Evolutionary conservation across 1,139 yeast species (phyloP).

Genomic region (Candida dubliniensis): DNA sequence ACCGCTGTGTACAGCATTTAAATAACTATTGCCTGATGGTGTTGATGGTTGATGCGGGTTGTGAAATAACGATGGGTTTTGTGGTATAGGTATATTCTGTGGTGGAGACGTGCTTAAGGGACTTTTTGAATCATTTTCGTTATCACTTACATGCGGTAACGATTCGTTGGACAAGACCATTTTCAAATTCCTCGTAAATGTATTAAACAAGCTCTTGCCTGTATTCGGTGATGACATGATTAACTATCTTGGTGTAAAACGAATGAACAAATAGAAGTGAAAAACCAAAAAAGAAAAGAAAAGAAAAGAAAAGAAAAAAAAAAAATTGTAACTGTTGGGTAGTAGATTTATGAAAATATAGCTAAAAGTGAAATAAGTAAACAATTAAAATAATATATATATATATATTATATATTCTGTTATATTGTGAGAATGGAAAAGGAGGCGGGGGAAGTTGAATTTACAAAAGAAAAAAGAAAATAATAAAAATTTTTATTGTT

Average conservation of each 20-base stretch:
- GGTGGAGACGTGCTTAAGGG: constrained; percentile 1
- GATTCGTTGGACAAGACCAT: constrained; percentile 1
- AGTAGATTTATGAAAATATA: too few relatives aligned
- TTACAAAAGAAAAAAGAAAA: too few relatives aligned
- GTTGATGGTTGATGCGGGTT: constrained; percentile 13
- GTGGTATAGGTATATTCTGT: constrained; percentile 3
- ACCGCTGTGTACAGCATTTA: constrained; percentile 1
- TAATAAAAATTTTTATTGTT: too few relatives aligned
- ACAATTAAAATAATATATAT: too few relatives aligned
- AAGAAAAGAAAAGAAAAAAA: too few relatives aligned
- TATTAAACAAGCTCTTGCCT: not conserved
- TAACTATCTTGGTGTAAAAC: not conserved
- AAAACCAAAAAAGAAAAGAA: too few relatives aligned
- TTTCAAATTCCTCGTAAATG: not conserved
- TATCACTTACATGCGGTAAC: not conserved
- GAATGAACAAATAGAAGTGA: not conserved
- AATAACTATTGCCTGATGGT: constrained; percentile 9
- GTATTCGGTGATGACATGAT: not conserved
- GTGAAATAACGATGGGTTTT: constrained; percentile 1
- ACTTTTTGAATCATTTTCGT: not conserved
- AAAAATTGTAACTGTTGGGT: too few relatives aligned
- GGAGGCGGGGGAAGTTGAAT: too few relatives aligned
- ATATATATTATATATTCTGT: too few relatives aligned
- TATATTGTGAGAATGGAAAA: too few relatives aligned
- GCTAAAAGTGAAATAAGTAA: too few relatives aligned